phyloP scores from a whole-genome alignment of 768 basidiomycete genomes.

The Rhodotorula paludigena region DNA sequence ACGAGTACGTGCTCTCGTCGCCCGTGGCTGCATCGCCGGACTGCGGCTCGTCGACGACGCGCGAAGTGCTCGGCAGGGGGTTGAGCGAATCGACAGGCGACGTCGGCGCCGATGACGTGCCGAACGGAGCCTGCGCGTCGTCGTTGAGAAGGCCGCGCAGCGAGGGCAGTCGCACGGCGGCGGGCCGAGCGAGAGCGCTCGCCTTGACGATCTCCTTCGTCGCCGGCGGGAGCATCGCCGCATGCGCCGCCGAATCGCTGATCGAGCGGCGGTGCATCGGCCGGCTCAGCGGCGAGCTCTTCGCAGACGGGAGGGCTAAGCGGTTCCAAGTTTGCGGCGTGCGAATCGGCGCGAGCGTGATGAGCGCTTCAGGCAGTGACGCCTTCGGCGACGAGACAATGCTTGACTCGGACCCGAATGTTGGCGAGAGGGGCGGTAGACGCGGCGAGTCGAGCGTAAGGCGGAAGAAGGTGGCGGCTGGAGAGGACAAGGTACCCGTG shows the following conservation, averaged over 20 bases:
- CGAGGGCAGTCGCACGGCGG: constrained; percentile 11
- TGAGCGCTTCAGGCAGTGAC: neutral
- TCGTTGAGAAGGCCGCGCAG: constrained; percentile 20
- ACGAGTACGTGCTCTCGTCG: too few species aligned
- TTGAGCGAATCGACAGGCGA: neutral
- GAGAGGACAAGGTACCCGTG: constrained; percentile 1
- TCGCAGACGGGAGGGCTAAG: neutral
- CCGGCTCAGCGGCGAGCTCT: neutral
- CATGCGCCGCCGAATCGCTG: neutral
- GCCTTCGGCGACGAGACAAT: neutral
- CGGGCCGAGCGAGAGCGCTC: neutral
- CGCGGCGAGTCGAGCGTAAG: constrained; percentile 26
- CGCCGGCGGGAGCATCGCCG: neutral
- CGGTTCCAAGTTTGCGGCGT: neutral
- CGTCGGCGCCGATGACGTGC: neutral
- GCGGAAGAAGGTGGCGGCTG: constrained; percentile 12
- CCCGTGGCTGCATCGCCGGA: neutral
- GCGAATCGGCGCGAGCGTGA: constrained; percentile 30
- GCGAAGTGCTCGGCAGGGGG: neutral
- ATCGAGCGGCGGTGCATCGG: neutral
- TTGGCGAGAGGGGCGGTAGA: neutral
- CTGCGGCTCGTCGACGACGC: neutral
- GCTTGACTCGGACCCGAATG: too few species aligned
- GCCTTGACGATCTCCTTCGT: neutral
- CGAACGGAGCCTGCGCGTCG: neutral